Base-by-base conservation (phyloP, 2,329 filamentous ascomycete genomes). In the Talaromyces sp. region DNA sequence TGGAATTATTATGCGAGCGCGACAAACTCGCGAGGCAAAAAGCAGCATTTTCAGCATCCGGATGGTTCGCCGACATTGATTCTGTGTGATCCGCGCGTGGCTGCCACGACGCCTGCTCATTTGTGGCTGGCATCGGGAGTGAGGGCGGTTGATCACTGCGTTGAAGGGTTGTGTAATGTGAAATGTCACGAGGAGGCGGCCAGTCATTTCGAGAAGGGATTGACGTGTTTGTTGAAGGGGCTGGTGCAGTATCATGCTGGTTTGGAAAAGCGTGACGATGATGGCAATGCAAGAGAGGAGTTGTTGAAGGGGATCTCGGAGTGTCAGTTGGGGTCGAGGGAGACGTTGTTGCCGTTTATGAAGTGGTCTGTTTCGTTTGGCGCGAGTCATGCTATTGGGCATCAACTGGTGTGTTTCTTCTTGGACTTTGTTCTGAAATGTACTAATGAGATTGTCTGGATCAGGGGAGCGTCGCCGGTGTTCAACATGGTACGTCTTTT, bases 71-170 rank as follows among this genome's bases (percentile, higher is more conserved):
- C 22, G 22, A 22, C 63, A 11, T 9, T 64, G 27, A 54, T 56
- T 22, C 45, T 64, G 27, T 61, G 47, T 41, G 63, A 64, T 52
- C 35, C 47, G 17, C 45, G 33, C 1, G n/a, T 64, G 13, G 63
- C 63, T 15, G 58, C 56, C 27, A 64, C 63, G 11, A 61, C 43
- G 19, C 57, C 63, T 11, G 56, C 47, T 7, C 37, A 35, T 52
- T 25, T 64, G 6, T 64, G 63, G 57, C 31, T 61, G 3, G 56
- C 57, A 10, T 64, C 63, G 8, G 63, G 63, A 6, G 47, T 61
- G 10, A 54, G 22, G 63, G 63, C 57, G 10, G 37, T 61, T 41
- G 63, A 61, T 41, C 57, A 64, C 43, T 59, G 19, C 13, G 63
- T 64, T 15, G 63, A 22, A 64, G 56, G 56, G 8, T 11, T 64